phyloP scores from a whole-genome alignment of 768 basidiomycete species.

The Amanita molliuscula region DNA sequence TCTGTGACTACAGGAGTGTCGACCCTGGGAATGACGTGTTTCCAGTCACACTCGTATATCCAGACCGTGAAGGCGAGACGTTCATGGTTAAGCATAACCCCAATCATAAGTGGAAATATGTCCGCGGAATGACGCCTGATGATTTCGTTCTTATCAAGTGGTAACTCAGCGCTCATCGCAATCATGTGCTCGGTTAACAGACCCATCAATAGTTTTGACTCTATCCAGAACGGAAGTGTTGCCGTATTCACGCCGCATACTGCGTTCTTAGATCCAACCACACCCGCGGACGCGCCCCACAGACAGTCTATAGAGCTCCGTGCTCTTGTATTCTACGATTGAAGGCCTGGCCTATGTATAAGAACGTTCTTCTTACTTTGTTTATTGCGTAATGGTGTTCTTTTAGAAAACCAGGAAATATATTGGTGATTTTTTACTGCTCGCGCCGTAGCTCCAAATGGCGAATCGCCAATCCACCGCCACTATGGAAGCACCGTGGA shows the following conservation, averaged over 20 bases:
- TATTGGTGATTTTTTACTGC: no score
- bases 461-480: no score
- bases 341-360: not conserved
- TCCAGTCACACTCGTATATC: conserved; percentile 34
- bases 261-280: conserved; percentile 34
- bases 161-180: conserved; percentile 16
- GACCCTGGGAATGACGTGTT: conserved; percentile 29
- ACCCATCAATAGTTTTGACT: conserved; percentile 23
- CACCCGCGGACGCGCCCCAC: conserved; percentile 28
- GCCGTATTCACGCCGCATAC: conserved; percentile 41
- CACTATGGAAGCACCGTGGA: no score
- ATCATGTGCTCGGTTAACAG: not conserved
- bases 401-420: no score
- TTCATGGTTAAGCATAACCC: conserved; percentile 35
- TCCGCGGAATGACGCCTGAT: conserved; percentile 33
- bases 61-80: conserved; percentile 44
- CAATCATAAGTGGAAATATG: conserved; percentile 42
- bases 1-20: conserved; percentile 42
- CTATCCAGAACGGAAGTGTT: conserved; percentile 25
- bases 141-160: conserved; percentile 46
- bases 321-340: conserved; percentile 44
- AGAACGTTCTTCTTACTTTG: no score
- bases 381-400: no score
- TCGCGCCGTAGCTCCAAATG: no score
- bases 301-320: conserved; percentile 15